phyloP scores from a whole-genome alignment of 257 asterid species.

The Buddleja alternifolia region DNA sequence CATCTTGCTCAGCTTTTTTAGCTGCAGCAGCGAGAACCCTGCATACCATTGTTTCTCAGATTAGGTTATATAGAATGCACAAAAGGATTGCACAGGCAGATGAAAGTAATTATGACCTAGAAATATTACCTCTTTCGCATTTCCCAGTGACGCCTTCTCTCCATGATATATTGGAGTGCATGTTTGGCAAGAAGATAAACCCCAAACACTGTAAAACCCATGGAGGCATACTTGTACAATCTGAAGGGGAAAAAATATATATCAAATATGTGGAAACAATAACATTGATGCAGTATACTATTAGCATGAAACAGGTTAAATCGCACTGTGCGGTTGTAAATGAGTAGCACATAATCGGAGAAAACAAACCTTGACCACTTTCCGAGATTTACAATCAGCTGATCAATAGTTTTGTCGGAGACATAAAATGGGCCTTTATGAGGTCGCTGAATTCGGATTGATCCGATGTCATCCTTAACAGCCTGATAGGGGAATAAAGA shows the following conservation, averaged over 20 bases:
- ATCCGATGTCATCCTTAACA: slow-evolving; percentile 87
- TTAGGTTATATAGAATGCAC: slow-evolving; percentile 6
- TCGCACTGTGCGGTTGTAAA: slow-evolving; percentile 3
- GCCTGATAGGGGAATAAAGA: slow-evolving; percentile 52
- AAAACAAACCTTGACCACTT: slow-evolving; percentile 87
- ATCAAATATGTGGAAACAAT: background rate
- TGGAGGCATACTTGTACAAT: slow-evolving; percentile 88
- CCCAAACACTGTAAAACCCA: slow-evolving; percentile 80
- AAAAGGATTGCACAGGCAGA: background rate
- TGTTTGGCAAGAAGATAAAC: slow-evolving; percentile 79
- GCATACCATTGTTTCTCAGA: slow-evolving; percentile 29
- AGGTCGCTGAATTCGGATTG: slow-evolving; percentile 87
- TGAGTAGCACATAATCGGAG: slow-evolving; percentile 11
- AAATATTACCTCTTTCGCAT: slow-evolving; percentile 69
- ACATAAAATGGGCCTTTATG: slow-evolving; percentile 96
- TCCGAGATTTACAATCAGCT: slow-evolving; percentile 94
- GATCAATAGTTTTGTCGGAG: slow-evolving; percentile 84
- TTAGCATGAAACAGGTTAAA: background rate
- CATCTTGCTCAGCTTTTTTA: slow-evolving; percentile 72
- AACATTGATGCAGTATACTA: background rate
- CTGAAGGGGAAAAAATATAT: slow-evolving; percentile 46
- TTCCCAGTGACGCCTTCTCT: slow-evolving; percentile 90
- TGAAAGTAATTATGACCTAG: slow-evolving; percentile 6
- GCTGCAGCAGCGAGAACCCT: slow-evolving; percentile 96
- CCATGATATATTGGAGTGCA: slow-evolving; percentile 70